Evolutionary conservation across 768 basidiomycete genomes (phyloP), one percentile per base, ranked within the genome.

Genomic region (Scleroderma bovista): DNA sequence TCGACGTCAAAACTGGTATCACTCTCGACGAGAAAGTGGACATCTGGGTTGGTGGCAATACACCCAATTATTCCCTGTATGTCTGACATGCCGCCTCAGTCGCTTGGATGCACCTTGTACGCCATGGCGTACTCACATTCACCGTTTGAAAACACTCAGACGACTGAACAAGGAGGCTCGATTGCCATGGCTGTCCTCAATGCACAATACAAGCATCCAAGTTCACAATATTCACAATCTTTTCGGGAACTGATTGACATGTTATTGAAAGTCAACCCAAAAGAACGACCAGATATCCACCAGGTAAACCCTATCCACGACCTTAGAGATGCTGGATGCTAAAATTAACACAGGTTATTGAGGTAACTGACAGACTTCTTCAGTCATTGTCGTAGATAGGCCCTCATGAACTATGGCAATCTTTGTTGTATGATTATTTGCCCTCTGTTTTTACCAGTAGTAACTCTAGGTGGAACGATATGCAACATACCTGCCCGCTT

Each of bases 171-270:
- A 64, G 95, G 95, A 32, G 92, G 92, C 12, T 94, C 91, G 40
- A 93, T 98, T 61, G 94, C 94, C 2, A 95, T 99, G 94, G 93
- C 95, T 0, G 95, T 96, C 44, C 72, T 93, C 52, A 93, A 89
- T 56, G 95, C 93, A 1, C 84, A 89, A 57, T 99, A 94, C 70
- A 86, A 85, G 58, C 93, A 97, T 59, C 93, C 93, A 1, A 74
- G 71, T 47, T 88, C 87, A 3, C 81, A 78, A n/a, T 96, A 94
- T 66, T 90, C 89, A 13, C 82, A 92, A 60, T 89, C 87, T 5
- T 69, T 95, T 51, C 83, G 78, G 60, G 77, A 84, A 44, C 72
- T 99, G 43, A 89, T 99, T 49, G 88, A 93, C 64, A 72, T 72
- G 40, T 88, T 90, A 86, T 68, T 98, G 44, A 87, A 86, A 52